These are phyloP conservation scores for Drosera capensis DNA, from an alignment of 148 eudicot genomes.

Conservation along the genomic window DNA sequence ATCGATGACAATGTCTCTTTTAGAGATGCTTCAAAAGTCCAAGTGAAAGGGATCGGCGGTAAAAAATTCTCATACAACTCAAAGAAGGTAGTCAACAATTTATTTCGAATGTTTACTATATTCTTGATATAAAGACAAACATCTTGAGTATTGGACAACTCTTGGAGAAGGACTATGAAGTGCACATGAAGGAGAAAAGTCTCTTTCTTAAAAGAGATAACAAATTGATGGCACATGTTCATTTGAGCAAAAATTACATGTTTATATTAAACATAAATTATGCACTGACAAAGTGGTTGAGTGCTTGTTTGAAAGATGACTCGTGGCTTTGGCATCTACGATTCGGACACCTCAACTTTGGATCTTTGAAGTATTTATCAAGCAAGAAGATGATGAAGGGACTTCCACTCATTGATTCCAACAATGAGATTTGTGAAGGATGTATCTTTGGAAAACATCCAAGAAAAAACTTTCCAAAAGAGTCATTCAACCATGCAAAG, in stretches of 20 bases:
- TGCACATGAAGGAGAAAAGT: conserved; percentile 4
- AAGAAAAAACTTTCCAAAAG: not conserved
- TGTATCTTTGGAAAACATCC: conserved; percentile 3
- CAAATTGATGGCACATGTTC: conserved; percentile 1
- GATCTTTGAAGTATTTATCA: conserved; percentile 3
- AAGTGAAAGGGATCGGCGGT: conserved; percentile 8
- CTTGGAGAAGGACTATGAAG: conserved; percentile 1
- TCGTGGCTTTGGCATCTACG: conserved; percentile 4
- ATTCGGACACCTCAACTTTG: conserved; percentile 5
- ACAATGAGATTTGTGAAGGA: too few relatives aligned
- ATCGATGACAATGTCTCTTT: conserved; percentile 4
- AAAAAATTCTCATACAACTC: not conserved
- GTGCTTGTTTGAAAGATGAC: not conserved
- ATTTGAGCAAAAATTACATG: conserved; percentile 5
- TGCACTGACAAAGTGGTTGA: not conserved
- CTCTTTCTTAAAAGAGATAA: not conserved
- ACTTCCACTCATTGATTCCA: conserved; percentile 1
- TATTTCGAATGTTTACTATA: conserved; percentile 7
- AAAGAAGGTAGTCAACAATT: conserved; percentile 6
- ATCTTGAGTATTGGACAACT: conserved; percentile 12
- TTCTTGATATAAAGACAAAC: conserved; percentile 5
- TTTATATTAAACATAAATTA: conserved; percentile 4
- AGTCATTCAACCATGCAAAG: not conserved
- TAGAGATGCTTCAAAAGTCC: conserved; percentile 1
- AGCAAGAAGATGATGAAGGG: conserved; percentile 3